A percentile compares a stretch with the other conserved stretches of the same genome.
phyloP scores from a whole-genome alignment of 495 filamentous ascomycete species.

The Chaetomium cochliodes region DNA sequence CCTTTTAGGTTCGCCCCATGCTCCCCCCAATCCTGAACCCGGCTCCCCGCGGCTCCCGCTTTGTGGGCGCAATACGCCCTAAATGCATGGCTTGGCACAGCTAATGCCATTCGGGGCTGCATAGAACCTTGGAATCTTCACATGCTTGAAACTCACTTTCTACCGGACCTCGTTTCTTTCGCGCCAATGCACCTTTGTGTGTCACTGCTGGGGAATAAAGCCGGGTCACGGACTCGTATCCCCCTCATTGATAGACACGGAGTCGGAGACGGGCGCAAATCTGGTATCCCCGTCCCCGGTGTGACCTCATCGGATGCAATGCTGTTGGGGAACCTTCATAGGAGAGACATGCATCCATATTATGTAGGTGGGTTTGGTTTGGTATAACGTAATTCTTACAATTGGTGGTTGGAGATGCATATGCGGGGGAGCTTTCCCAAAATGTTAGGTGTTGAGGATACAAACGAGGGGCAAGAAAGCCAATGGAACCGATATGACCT shows the following conservation, averaged over 20 bases:
- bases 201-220: background rate
- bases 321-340: background rate
- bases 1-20: slow-evolving; percentile 3
- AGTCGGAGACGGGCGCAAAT: slow-evolving; percentile 8
- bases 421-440: no score
- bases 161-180: background rate
- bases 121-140: slow-evolving; percentile 20
- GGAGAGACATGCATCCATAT: background rate
- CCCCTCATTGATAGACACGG: background rate
- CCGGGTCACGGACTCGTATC: background rate
- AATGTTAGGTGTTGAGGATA: no score
- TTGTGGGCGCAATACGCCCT: background rate
- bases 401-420: no score
- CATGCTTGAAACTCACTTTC: slow-evolving; percentile 16
- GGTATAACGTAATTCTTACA: no score
- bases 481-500: no score
- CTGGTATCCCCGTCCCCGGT: background rate
- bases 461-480: no score
- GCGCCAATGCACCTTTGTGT: slow-evolving; percentile 13
- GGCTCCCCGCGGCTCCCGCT: slow-evolving; percentile 8
- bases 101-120: slow-evolving; percentile 2
- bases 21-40: slow-evolving; percentile 4
- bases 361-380: background rate
- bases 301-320: slow-evolving; percentile 9
- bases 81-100: slow-evolving; percentile 1